Base-by-base conservation (phyloP, 192 early-diverging fungal genomes). In the Mortierella hygrophila region DNA sequence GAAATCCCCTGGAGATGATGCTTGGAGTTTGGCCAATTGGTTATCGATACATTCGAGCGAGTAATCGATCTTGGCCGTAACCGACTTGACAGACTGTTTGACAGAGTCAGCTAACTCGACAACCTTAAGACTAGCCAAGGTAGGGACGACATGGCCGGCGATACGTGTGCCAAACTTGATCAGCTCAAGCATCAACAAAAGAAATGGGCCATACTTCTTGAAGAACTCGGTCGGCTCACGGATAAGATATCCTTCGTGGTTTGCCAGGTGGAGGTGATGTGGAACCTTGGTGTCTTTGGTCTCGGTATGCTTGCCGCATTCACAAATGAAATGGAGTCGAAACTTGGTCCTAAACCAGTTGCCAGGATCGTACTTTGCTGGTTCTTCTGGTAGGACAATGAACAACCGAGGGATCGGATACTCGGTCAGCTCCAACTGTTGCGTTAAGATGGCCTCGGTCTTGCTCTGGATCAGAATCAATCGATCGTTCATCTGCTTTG, bases 371-470 rank as follows among this genome's bases (percentile, higher is more conserved):
- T 47, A 47, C 26, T 47, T 72, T 15, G 9, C 26, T 6, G 42
- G 38, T 47, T 72, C 71, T 46, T 72, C 44, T 6, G 71, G 71
- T 44, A 72, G 23, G 71, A 74, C 52, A 74, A 74, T 38, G 38
- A 74, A 74, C 73, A 74, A n/a, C 49, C 73, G 73, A 29, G 73
- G 73, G 40, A 74, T 74, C 18, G 73, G 73, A 38, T 74, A 74
- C 52, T 74, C 73, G 29, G 52, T 6, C 29, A 74, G 52, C 73
- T 74, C 73, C 49, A 55, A 55, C 29, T 74, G 46, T 11, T 74
- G 73, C 13, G 46, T 74, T 32, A 74, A 23, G 10, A 74, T 55
- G 26, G 73, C 73, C 32, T 74, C 49, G 47, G 52, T 55, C 16
- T 55, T 74, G 73, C 73, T 74, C 32, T 74, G 73, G 73, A 74